phyloP scores from a whole-genome alignment of 2,329 filamentous ascomycete species.

The Alternaria gaisen region DNA sequence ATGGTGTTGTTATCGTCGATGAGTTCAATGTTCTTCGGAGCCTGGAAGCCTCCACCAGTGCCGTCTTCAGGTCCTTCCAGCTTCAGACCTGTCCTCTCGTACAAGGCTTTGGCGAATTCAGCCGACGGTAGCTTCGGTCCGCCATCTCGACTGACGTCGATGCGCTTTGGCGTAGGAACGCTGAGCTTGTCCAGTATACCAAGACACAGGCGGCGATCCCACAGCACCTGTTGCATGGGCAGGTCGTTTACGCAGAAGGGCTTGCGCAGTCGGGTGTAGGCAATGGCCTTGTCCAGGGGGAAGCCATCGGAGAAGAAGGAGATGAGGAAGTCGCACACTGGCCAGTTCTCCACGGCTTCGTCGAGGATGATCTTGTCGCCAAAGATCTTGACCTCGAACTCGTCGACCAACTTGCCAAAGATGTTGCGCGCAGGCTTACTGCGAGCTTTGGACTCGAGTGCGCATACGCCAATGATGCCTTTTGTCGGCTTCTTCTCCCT shows the following conservation, averaged over 20 bases:
- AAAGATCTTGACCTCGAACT: constrained; percentile 97
- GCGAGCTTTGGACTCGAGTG: constrained; percentile 91
- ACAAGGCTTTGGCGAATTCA: constrained; percentile 81
- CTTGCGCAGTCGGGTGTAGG: constrained; percentile 90
- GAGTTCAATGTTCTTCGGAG: constrained; percentile 77
- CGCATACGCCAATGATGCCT: constrained; percentile 88
- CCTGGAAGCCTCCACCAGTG: constrained; percentile 64
- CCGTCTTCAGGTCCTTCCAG: constrained; percentile 76
- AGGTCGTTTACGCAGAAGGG: constrained; percentile 98
- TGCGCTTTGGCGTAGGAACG: constrained; percentile 85
- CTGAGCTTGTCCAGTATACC: constrained; percentile 87
- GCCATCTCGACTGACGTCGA: constrained; percentile 93
- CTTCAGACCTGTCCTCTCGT: constrained; percentile 79
- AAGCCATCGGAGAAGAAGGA: constrained; percentile 99
- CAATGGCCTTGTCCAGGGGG: constrained; percentile 94
- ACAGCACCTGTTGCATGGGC: constrained; percentile 95
- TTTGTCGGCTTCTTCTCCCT: constrained; percentile 63
- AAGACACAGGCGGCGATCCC: constrained; percentile 92
- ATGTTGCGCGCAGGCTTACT: constrained; percentile 98
- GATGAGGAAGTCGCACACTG: constrained; percentile 93
- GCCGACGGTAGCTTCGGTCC: constrained; percentile 80
- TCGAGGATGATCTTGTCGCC: constrained; percentile 98
- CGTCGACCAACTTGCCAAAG: constrained; percentile 87
- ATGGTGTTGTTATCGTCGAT: constrained; percentile 90
- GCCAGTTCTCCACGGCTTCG: constrained; percentile 96